Evolutionary conservation across 164 flowering plant genomes (phyloP), one percentile per base, ranked within the genome.

Genomic region (Chimonanthus salicifolius): DNA sequence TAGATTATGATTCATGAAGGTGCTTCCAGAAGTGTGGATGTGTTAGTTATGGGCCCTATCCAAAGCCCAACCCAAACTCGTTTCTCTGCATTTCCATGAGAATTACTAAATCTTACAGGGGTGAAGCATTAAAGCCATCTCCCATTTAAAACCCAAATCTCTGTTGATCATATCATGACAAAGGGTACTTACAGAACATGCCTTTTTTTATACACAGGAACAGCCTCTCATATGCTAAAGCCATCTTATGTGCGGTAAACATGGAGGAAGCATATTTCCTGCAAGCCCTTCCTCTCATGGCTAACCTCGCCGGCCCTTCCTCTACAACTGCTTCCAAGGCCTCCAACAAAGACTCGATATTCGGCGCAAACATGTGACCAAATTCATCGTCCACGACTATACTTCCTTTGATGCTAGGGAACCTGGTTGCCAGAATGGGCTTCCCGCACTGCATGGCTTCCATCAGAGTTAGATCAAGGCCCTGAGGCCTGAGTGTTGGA

Each of bases 371-470:
- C 91, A 87, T 84, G 73, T 78, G 85, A 0, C 98, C 97, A 43
- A 84, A 84, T 77, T 90, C 98, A 7, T 90, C 90, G 4, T 87
- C n/a, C 9, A 92, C 91, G 5, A 92, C 83, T 47, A 94, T 80
- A 0, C 84, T 85, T 16, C 96, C 91, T 76, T 86, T 89, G 3
- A 92, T 90, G 81, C 93, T 92, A 0, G 93, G 93, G 69, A 88
- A 92, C 75, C 94, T 84, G 3, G 98, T 90, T 0, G 97, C 98
- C 88, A 92, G 74, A 0, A 94, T 83, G 1, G 98, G 93, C 73
- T 84, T 94, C 54, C 94, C 97, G 65, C 90, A 85, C 90, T 88
- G 78, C 97, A 94, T 94, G 0, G 98, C 96, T 76, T 94, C 98
- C 96, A 92, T 89, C 0, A 94, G 84, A 0, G 98, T 92, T 1